phyloP scores from a whole-genome alignment of 495 filamentous ascomycete species.

The Aspergillus funiculosus region DNA sequence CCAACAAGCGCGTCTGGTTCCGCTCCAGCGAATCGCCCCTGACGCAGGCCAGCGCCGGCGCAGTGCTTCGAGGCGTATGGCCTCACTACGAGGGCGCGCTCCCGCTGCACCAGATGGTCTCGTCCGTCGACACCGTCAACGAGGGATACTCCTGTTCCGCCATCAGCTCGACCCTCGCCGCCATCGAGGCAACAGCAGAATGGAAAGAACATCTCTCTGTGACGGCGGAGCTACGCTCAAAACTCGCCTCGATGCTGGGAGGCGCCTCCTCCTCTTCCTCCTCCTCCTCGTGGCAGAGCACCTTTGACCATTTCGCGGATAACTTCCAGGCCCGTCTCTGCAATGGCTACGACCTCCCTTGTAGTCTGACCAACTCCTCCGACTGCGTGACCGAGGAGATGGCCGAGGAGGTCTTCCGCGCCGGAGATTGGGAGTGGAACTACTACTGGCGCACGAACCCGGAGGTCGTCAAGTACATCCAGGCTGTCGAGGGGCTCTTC shows the following conservation, averaged over 20 bases:
- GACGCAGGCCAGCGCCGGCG: constrained; percentile 37
- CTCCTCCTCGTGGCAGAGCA: constrained; percentile 29
- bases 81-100: constrained; percentile 30
- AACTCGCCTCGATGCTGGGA: constrained; percentile 30
- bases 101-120: constrained; percentile 37
- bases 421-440: constrained; percentile 44
- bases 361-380: constrained; percentile 25
- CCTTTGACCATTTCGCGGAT: constrained; percentile 42
- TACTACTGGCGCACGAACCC: constrained; percentile 40
- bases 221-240: constrained; percentile 27
- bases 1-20: constrained; percentile 32
- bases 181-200: constrained; percentile 26
- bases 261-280: too few relatives aligned
- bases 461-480: constrained; percentile 35
- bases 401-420: constrained; percentile 38
- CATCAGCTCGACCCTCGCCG: constrained; percentile 20
- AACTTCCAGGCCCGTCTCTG: constrained; percentile 43
- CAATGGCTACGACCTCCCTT: constrained; percentile 38
- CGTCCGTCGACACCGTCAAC: constrained; percentile 35
- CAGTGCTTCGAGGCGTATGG: constrained; percentile 38
- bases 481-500: constrained; percentile 37
- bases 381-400: constrained; percentile 31
- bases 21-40: constrained; percentile 36
- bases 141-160: constrained; percentile 34
- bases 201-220: constrained; percentile 37